Base-by-base conservation (phyloP, 148 eudicot genomes). In the Rhododendron henanense region DNA sequence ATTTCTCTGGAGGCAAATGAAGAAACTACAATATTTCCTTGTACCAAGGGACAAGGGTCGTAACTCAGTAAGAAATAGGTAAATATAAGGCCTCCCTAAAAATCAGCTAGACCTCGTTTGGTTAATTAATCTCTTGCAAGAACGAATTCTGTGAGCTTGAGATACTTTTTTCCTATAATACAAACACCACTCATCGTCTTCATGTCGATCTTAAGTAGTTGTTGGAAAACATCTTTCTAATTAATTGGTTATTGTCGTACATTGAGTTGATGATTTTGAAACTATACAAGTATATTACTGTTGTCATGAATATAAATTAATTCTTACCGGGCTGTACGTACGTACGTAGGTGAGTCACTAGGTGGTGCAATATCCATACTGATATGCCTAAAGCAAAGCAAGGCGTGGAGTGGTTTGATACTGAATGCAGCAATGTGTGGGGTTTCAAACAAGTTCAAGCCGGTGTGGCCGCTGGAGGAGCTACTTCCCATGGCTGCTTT, bases 401-500 rank as follows among this genome's bases (percentile, higher is more conserved):
- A 51, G 15, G 81, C 78, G 37, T 91, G 93, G 91, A 83, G 78
- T 28, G 93, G 92, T 6, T 55, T 91, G 85, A 35, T 91, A 2
- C 33, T 90, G 10, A 85, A 81, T 50, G 93, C 89, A 65, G 90
- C 93, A 13, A 90, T 91, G 93, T 90, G 91, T 45, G 91, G 90
- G 19, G 85, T 90, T 44, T 91, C 92, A 1, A 87, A 83, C 47
- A 91, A 90, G 86, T 87, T 90, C 87, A 90, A 85, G 33, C 92
- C 93, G 1, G 53, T 86, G 6, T 91, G 93, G 93, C 92, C 92
- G 21, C 85, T 91, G 1, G 92, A 91, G 88, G 85, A 86, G 77
- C 69, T 91, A 1, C 90, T 91, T 14, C 93, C 92, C 0, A 9
- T 83, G 44, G 91, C 82, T 5, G 92, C 92, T 5, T 77, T 51